Percentiles rank a stretch among this genome's conserved stretches.
phyloP scores from a whole-genome alignment of 306 rosid genomes.

The Sesbania bispinosa region DNA sequence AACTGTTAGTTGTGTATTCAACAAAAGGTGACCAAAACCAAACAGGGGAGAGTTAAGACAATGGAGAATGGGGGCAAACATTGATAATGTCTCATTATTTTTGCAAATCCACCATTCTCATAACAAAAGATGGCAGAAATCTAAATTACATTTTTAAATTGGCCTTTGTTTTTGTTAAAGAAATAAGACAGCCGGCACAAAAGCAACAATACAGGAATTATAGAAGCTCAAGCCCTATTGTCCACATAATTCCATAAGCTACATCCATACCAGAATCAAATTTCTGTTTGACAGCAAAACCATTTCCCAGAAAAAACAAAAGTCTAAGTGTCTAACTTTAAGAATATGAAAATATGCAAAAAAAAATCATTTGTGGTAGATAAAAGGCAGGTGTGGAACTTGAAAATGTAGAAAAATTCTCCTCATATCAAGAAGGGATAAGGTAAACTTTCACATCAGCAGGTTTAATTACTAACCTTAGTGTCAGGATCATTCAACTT shows the following conservation, averaged over 20 bases:
- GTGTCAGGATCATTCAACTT: slow-evolving; percentile 84
- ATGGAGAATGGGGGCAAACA: slow-evolving; percentile 9
- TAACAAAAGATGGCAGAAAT: not conserved
- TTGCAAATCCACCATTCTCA: not conserved
- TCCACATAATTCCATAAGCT: not conserved
- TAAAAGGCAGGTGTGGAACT: not conserved
- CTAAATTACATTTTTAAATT: not conserved
- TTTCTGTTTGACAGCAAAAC: not conserved
- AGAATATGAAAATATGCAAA: not conserved
- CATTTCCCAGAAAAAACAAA: not conserved
- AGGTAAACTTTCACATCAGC: not conserved
- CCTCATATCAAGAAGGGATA: not conserved
- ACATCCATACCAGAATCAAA: not conserved
- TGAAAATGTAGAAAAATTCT: not conserved
- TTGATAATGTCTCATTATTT: not conserved
- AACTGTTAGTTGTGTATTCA: slow-evolving; percentile 18
- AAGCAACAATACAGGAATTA: not conserved
- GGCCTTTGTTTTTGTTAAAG: not conserved
- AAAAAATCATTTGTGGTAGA: not conserved
- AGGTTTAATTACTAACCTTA: slow-evolving; percentile 49
- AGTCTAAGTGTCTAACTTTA: not conserved
- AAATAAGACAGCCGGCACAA: too few relatives aligned
- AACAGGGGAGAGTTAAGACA: not conserved
- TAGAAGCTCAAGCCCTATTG: not conserved
- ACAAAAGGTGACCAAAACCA: not conserved